These are phyloP conservation scores for Nitzschia sp. DNA, from an alignment of 108 stramenopile genomes.

Conservation along the genomic window DNA sequence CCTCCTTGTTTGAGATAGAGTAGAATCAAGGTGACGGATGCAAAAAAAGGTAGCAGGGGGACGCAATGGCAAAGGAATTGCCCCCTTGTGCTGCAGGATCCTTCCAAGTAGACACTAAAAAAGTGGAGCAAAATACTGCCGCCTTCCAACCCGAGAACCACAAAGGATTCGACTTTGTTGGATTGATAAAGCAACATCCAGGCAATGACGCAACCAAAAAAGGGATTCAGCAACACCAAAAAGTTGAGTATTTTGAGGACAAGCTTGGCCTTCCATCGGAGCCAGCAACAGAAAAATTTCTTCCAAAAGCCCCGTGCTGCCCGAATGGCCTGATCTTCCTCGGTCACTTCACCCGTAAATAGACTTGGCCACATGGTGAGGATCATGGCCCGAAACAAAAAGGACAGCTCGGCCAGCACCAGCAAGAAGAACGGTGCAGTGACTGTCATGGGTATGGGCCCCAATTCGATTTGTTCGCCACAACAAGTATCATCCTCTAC, in stretches of 20 bases:
- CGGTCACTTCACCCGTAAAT: conserved; percentile 5
- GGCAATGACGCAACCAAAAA: conserved; percentile 37
- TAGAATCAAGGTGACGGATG: conserved; percentile 17
- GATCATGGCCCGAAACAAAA: conserved; percentile 24
- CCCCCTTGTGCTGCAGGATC: conserved; percentile 1
- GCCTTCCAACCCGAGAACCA: conserved; percentile 30
- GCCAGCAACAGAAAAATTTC: conserved; percentile 16
- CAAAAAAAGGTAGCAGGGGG: conserved; percentile 30
- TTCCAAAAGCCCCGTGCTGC: neutral
- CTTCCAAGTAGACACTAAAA: conserved; percentile 23
- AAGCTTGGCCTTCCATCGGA: conserved; percentile 13
- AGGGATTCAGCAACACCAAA: conserved; percentile 28
- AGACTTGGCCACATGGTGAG: conserved; percentile 28
- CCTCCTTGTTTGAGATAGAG: conserved; percentile 33
- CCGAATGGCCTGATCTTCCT: neutral
- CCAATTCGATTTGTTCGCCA: conserved; percentile 17
- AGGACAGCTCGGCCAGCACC: conserved; percentile 12
- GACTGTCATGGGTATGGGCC: conserved; percentile 14
- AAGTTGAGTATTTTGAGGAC: conserved; percentile 10
- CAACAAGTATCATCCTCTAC: conserved; percentile 24
- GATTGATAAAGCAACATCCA: conserved; percentile 41
- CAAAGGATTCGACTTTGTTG: conserved; percentile 21
- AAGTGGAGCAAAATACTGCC: conserved; percentile 29
- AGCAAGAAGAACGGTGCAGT: conserved; percentile 29
- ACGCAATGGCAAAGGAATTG: conserved; percentile 11